phyloP scores from a whole-genome alignment of 345 rosid genomes.

The Rubroshorea leprosula region DNA sequence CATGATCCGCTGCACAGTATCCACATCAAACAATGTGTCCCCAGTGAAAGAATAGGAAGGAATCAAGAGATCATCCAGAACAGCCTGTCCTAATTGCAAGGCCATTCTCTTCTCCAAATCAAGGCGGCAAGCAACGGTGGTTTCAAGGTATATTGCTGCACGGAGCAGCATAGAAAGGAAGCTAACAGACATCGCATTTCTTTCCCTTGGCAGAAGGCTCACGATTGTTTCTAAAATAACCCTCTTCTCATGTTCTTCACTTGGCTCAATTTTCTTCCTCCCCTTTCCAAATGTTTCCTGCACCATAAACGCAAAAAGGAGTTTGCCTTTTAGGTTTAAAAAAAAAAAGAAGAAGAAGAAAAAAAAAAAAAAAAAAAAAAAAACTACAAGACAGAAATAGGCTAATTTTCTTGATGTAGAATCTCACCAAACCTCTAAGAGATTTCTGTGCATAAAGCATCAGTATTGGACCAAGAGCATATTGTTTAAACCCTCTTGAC shows the following conservation, averaged over 20 bases:
- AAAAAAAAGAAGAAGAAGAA: too few relatives aligned
- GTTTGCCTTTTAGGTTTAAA: background rate
- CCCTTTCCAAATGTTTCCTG: slow-evolving; percentile 82
- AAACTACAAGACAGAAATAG: slow-evolving; percentile 4
- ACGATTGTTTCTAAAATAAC: slow-evolving; percentile 82
- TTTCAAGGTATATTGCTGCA: slow-evolving; percentile 78
- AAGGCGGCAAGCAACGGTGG: slow-evolving; percentile 90
- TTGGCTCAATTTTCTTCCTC: slow-evolving; percentile 69
- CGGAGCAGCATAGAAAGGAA: slow-evolving; percentile 86
- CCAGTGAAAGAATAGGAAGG: slow-evolving; percentile 73
- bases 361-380: too few relatives aligned
- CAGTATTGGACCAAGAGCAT: slow-evolving; percentile 78
- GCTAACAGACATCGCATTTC: slow-evolving; percentile 71
- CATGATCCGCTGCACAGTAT: slow-evolving; percentile 74
- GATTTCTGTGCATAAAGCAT: slow-evolving; percentile 95
- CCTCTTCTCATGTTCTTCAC: slow-evolving; percentile 79
- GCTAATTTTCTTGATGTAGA: slow-evolving; percentile 15
- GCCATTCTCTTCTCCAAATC: slow-evolving; percentile 90
- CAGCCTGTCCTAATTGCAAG: slow-evolving; percentile 76
- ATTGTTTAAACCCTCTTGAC: slow-evolving; percentile 79
- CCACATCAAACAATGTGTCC: slow-evolving; percentile 76
- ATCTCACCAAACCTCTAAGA: slow-evolving; percentile 83
- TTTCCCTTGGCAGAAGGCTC: slow-evolving; percentile 84
- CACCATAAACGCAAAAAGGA: slow-evolving; percentile 11
- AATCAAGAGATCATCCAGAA: slow-evolving; percentile 76